Base-by-base conservation (phyloP, 805 yeast genomes). In the Yarrowia sp. region DNA sequence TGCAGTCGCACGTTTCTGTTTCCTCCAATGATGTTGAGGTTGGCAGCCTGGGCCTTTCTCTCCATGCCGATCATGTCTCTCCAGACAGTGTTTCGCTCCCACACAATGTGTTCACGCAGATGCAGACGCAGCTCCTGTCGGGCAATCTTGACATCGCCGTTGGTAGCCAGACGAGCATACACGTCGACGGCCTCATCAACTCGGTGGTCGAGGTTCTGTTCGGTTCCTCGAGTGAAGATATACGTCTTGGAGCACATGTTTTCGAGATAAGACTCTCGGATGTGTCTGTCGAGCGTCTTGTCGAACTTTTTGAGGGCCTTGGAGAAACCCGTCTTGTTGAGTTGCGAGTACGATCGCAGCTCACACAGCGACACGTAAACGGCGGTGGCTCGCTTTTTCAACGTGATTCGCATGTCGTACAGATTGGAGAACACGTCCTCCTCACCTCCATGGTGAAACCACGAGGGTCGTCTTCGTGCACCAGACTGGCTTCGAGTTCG, bases 11-110 rank as follows among this genome's bases (percentile, higher is more conserved):
- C 67, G 63, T 65, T 69, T 16, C 68, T 72, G 67, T 67, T 70
- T 68, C 65, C 66, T 9, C 65, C 65, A 21, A 58, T 58, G 30
- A 58, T 58, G 33, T 68, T 69, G 32, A 66, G 49, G 35, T 65
- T 43, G 2, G 92, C 92, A 21, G 90, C 91, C 70, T 92, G 93
- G 0, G 92, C 80, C 71, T 89, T 89, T 69, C 97, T 83, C 74
- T 92, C 97, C 70, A 92, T 76, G 22, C 95, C 93, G 73, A 93
- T 88, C 88, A 93, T 87, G 75, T 93, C 98, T 73, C 95, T 87
- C 99, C 99, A 93, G 30, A 93, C 98, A 0, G 98, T 93, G 74
- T 92, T 92, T 75, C 99, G 83, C 77, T 93, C 98, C 96, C 97
- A 93, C 19, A 92, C 97, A 36, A 93, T 89, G 74, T 93, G 96